Base-by-base conservation (phyloP, 352 stramenopile genomes). In the Pythium aquatile region DNA sequence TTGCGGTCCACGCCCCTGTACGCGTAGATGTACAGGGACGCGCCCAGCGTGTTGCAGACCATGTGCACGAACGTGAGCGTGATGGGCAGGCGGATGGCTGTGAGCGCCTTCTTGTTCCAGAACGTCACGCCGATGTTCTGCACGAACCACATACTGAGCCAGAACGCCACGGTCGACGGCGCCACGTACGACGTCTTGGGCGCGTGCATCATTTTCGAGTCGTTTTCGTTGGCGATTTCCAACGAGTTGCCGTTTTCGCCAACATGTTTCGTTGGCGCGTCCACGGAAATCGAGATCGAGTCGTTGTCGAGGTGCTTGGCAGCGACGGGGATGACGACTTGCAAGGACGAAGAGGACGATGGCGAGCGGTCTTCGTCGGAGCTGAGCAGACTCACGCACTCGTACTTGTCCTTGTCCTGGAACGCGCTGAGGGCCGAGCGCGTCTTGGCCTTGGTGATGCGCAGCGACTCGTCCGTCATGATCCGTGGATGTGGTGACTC, bases 111-210 rank as follows among this genome's bases (percentile, higher is more conserved):
- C 73, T 98, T 98, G 83, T 98, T 98, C 70, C 97, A 88, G 59
- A 98, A 93, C 0, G 94, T 98, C 35, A 98, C 88, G 65, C 88
- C 82, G 47, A 98, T 93, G 75, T 98, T 98, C 72, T 97, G 93
- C 11, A 83, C 65, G 62, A 96, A 96, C 85, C 85, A 93, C 77
- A 93, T 89, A 24, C 71, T 76, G 68, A 94, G 85, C 85, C 85
- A 94, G 61, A 94, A 90, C 47, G 83, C 63, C 6, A 91, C 83
- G 37, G 83, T 82, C 33, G 80, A 84, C 30, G 75, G 68, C 14
- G 79, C 49, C 20, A 93, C 80, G 63, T 93, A 93, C 58, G 74
- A 83, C 49, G 80, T 89, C 75, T 91, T 91, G 54, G 61, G 35
- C 47, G 33, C 11, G 24, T 44, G 39, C 59, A 53, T 59, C 20